A percentile compares a stretch with the other conserved stretches of the same genome.
These are phyloP conservation scores for Magnaporthiopsis rhizophila DNA, from an alignment of 2,329 filamentous ascomycete genomes.

Conservation along the genomic window DNA sequence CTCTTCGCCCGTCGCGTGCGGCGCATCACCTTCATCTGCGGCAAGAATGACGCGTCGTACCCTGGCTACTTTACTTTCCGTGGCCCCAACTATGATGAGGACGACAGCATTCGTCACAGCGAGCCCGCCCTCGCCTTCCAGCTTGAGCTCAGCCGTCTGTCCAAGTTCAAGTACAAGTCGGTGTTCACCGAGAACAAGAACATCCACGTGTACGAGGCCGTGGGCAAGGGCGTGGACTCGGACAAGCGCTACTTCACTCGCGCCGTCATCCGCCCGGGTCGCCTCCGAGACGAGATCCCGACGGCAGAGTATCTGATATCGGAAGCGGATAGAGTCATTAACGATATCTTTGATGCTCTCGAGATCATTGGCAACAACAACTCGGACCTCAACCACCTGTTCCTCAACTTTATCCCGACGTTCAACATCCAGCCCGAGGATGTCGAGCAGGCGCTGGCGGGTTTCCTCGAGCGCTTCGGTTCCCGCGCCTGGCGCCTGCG, in stretches of 20 bases:
- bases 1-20: conserved; percentile 74
- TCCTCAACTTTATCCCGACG: conserved; percentile 97
- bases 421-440: conserved; percentile 87
- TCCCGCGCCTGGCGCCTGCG: conserved; percentile 92
- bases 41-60: conserved; percentile 87
- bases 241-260: conserved; percentile 99
- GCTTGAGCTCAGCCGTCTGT: conserved; percentile 86
- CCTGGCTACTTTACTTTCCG: conserved; percentile 98
- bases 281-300: conserved; percentile 92
- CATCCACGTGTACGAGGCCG: conserved; percentile 96
- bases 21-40: conserved; percentile 92
- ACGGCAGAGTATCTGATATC: conserved; percentile 98
- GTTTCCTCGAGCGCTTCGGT: conserved; percentile 94
- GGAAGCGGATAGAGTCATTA: conserved; percentile 93
- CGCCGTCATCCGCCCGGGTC: conserved; percentile 87
- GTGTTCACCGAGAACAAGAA: conserved; percentile 99
- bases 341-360: conserved; percentile 92
- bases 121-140: conserved; percentile 98
- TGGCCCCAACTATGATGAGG: conserved; percentile 80
- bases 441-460: conserved; percentile 86
- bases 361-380: conserved; percentile 99
- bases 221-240: conserved; percentile 88
- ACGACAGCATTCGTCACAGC: conserved; percentile 92
- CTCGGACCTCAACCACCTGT: conserved; percentile 98
- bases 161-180: conserved; percentile 96